Percentiles rank a stretch among this genome's conserved stretches.
Conservation (phyloP, 345 rosid genomes). For the Corchorus olitorius region DNA sequence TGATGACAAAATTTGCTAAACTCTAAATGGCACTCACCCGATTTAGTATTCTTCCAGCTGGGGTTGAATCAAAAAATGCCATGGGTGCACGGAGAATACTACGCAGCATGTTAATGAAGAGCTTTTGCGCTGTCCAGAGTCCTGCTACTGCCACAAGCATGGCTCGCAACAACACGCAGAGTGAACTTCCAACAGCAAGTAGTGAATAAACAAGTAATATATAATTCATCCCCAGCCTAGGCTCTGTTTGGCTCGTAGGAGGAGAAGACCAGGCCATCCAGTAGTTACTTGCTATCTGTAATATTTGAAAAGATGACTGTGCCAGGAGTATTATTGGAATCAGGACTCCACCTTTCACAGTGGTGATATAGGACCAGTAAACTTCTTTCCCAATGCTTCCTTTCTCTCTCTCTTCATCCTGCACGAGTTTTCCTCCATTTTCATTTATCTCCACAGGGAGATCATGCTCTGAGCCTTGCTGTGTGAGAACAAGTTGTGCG, state of each 20-base stretch:
- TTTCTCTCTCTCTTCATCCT: slow-evolving; percentile 89
- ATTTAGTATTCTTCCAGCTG: slow-evolving; percentile 89
- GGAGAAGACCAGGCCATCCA: slow-evolving; percentile 94
- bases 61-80: slow-evolving; percentile 96
- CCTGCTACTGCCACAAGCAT: slow-evolving; percentile 65
- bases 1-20: neutral
- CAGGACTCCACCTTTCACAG: slow-evolving; percentile 67
- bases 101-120: slow-evolving; percentile 75
- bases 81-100: slow-evolving; percentile 81
- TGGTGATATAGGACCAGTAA: slow-evolving; percentile 77
- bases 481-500: slow-evolving; percentile 37
- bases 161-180: slow-evolving; percentile 76
- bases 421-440: slow-evolving; percentile 76
- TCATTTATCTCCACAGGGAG: slow-evolving; percentile 57
- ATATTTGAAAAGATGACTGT: slow-evolving; percentile 76
- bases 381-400: slow-evolving; percentile 90
- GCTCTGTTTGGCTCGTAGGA: slow-evolving; percentile 55
- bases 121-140: slow-evolving; percentile 71
- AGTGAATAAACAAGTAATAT: slow-evolving; percentile 65
- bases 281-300: slow-evolving; percentile 85
- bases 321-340: slow-evolving; percentile 82
- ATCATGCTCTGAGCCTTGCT: slow-evolving; percentile 55
- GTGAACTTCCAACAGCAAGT: slow-evolving; percentile 70
- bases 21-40: slow-evolving; percentile 52
- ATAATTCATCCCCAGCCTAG: slow-evolving; percentile 53